phyloP scores from a whole-genome alignment of 768 basidiomycete genomes.

The Hygrophoropsis aurantiaca region DNA sequence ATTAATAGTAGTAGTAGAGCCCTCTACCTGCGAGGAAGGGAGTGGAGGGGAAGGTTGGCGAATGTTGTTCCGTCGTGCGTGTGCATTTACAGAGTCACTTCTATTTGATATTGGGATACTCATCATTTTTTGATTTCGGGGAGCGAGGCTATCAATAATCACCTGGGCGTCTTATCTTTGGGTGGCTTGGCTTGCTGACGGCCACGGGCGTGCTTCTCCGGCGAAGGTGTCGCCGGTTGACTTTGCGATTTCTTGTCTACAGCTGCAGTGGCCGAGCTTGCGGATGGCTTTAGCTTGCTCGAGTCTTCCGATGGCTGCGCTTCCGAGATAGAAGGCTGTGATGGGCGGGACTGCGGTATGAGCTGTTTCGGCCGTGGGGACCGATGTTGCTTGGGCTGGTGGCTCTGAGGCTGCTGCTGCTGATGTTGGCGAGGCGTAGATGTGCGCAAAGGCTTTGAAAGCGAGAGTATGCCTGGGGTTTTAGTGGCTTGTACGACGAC shows the following conservation, averaged over 20 bases:
- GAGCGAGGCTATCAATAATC: constrained; percentile 10
- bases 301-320: constrained; percentile 27
- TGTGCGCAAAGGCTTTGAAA: constrained; percentile 54
- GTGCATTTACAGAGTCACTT: constrained; percentile 45
- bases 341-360: constrained; percentile 21
- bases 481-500: constrained; percentile 71
- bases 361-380: constrained; percentile 37
- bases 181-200: constrained; percentile 33
- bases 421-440: constrained; percentile 35
- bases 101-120: constrained; percentile 25
- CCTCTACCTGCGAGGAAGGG: constrained; percentile 70
- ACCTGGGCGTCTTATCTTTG: constrained; percentile 50
- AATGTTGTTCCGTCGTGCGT: constrained; percentile 47
- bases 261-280: constrained; percentile 32
- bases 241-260: constrained; percentile 30
- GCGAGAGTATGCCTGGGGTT: constrained; percentile 70
- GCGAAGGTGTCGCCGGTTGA: constrained; percentile 14
- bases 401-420: constrained; percentile 34
- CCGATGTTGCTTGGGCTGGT: constrained; percentile 32
- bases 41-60: constrained; percentile 65
- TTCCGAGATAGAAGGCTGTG: constrained; percentile 23
- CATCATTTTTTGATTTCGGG: neutral
- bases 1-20: constrained; percentile 23
- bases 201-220: constrained; percentile 32
- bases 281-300: constrained; percentile 28